Base-by-base conservation (phyloP, 2,329 filamentous ascomycete genomes). In the Fusarium neocosmosporiellum region DNA sequence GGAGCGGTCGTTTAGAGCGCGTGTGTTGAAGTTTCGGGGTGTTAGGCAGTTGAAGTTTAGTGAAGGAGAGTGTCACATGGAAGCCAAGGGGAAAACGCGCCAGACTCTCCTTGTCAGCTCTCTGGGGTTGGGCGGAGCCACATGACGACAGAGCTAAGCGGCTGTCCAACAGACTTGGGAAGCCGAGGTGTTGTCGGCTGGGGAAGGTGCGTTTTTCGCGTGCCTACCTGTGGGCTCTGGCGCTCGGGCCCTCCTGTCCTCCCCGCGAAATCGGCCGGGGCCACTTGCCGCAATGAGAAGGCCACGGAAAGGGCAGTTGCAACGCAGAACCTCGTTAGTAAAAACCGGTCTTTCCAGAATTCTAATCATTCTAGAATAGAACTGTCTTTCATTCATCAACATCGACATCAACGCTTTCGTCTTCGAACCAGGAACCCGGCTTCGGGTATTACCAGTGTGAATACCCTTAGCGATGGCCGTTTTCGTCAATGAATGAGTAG, bases 121-220 rank as follows among this genome's bases (percentile, higher is more conserved):
- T 73, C 73, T 54, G 70, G 73, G 71, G 65, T 72, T 60, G 62
- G 62, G 73, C 63, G 70, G 70, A 71, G 65, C 69, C 71, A 69
- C 75, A 77, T 77, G 72, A 73, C 66, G 75, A 72, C 46, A 64
- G 57, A 67, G 63, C 65, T 66, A 59, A 67, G 57, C 50, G 71
- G 31, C 72, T 59, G 58, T 62, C 39, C 39, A 73, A 65, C 57
- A 20, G 37, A 41, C n/a, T 39, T 29, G 24, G 50, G 64, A 68
- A 70, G 74, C 75, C 75, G 75, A 77, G 75, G 75, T 70, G 66
- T 71, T 64, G 43, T 69, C 68, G 66, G 67, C 54, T 59, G 43
- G 46, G 46, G 46, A 50, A 50, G 18, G 11, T 31, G 41, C 27
- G 46, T 50, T 50, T 50, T 48, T 43, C 34, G 36, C 50, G 31